Evolutionary conservation across 2,329 filamentous ascomycete species (phyloP).

Genomic region (Byssothecium circinans): DNA sequence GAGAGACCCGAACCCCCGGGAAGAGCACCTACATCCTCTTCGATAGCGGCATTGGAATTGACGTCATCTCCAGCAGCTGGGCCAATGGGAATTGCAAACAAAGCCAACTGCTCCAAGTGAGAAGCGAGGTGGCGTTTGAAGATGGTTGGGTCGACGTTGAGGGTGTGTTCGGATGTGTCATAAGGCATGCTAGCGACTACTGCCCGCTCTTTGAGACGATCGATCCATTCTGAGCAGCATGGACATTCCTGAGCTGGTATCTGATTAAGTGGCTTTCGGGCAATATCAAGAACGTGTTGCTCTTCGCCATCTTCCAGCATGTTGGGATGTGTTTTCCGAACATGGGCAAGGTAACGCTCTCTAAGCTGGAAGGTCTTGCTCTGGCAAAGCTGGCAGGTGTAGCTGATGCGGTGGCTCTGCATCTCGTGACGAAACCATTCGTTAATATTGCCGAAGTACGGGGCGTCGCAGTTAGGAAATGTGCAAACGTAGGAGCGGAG

Average conservation of each 20-base stretch:
- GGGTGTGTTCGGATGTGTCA: too few relatives aligned
- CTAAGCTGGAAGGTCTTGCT: constrained; percentile 1
- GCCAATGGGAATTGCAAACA: constrained; percentile 13
- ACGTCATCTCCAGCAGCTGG: constrained; percentile 2
- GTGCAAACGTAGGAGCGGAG: constrained; percentile 22
- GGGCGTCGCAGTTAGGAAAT: constrained; percentile 13
- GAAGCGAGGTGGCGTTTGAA: constrained; percentile 22
- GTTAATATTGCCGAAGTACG: constrained; percentile 15
- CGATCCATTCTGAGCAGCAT: constrained; percentile 18
- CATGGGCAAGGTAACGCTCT: constrained; percentile 12
- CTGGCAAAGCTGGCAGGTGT: constrained; percentile 13
- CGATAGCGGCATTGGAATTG: constrained; percentile 14
- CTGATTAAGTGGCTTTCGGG: constrained; percentile 10
- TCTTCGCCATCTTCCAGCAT: constrained; percentile 6
- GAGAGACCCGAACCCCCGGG: too few relatives aligned
- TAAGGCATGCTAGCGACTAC: too few relatives aligned
- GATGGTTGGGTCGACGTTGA: neutral
- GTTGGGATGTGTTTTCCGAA: constrained; percentile 9
- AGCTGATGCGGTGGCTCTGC: constrained; percentile 15
- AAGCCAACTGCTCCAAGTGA: constrained; percentile 21
- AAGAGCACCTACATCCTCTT: too few relatives aligned
- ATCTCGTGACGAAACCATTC: constrained; percentile 24
- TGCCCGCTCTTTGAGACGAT: constrained; percentile 3
- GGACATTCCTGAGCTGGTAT: constrained; percentile 19
- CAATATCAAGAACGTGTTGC: constrained; percentile 6